A percentile compares a stretch with the other conserved stretches of the same genome.
phyloP scores from a whole-genome alignment of 1,139 yeast genomes.

The Blastobotrys raffinosifermentans region DNA sequence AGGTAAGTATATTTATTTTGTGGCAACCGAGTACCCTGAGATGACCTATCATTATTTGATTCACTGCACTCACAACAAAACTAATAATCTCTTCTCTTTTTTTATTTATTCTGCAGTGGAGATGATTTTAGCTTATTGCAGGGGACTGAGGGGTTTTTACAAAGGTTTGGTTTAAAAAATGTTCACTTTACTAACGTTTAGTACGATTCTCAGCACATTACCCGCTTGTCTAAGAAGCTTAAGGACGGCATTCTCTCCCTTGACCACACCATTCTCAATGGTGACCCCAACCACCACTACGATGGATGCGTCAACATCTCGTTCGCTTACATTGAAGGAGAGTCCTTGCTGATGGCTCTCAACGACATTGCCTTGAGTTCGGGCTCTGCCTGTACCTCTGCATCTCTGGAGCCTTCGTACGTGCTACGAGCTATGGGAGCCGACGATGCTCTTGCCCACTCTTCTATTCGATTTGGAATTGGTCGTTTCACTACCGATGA shows the following conservation, averaged over 20 bases:
- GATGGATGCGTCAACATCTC: constrained; percentile 96
- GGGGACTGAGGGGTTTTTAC: constrained; percentile 14
- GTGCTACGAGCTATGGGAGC: constrained; percentile 96
- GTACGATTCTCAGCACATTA: constrained; percentile 68
- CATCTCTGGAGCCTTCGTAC: constrained; percentile 94
- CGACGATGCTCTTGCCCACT: constrained; percentile 96
- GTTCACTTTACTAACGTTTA: constrained; percentile 8
- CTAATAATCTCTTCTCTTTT: no score
- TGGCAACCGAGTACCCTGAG: constrained; percentile 9
- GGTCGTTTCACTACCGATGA: constrained; percentile 97
- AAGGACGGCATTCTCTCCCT: constrained; percentile 66
- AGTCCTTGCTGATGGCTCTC: constrained; percentile 92
- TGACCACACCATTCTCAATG: constrained; percentile 87
- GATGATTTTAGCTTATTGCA: constrained; percentile 11
- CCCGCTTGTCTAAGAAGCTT: constrained; percentile 64
- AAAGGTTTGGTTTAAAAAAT: no score
- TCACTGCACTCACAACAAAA: no score
- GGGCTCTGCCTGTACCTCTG: constrained; percentile 99
- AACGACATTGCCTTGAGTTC: constrained; percentile 94
- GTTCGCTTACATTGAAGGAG: constrained; percentile 97
- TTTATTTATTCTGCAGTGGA: no score
- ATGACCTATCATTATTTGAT: no score
- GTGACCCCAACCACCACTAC: constrained; percentile 66
- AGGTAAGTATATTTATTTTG: constrained; percentile 18
- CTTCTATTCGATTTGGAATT: constrained; percentile 93